Base-by-base conservation (phyloP, 2,329 filamentous ascomycete species). In the Exophiala dermatitidis region DNA sequence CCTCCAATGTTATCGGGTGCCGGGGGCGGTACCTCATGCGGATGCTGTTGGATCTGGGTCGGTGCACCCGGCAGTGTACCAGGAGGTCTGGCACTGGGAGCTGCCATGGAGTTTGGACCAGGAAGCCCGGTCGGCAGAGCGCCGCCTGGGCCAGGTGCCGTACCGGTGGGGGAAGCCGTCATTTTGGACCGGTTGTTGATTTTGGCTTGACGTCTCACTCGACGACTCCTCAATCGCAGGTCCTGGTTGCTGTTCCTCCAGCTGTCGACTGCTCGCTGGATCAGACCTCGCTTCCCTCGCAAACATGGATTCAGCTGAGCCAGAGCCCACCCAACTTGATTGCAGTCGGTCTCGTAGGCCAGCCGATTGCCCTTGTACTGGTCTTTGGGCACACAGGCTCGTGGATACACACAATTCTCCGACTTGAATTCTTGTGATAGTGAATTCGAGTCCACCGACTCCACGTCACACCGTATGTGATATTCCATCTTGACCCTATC, bases 231-330 rank as follows among this genome's bases (percentile, higher is more conserved):
- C 66, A 97, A 76, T 62, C 90, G 81, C 46, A 89, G 88, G 65
- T 98, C 93, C 73, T 95, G 90, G 73, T 97, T 97, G 79, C 91
- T 97, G 75, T 98, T 98, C 59, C 93, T 82, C 93, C 93, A 97
- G 74, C 90, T 96, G 72, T 98, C 93, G 42, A 98, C 93, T 1
- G 93, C 93, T 60, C 93, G 82, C 74, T 98, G 93, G 63, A 98
- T 98, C 56, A 98, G 78, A 5, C 93, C 93, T 63, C 93, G 82
- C 77, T 97, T 97, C 62, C 91, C 91, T 59, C 91, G 83, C 55
- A 97, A 78, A 53, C 88, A 86, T 5, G 90, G 85, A 69, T 98
- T 98, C 50, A 98, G 75, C 67, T 97, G 86, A 2, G 93, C 93
- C 62, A 98, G 74, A 8, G 91, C 91, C 93, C 93, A 98, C n/a